Conservation (phyloP, 2,329 filamentous ascomycete genomes). For the Cercospora nicotianae region DNA sequence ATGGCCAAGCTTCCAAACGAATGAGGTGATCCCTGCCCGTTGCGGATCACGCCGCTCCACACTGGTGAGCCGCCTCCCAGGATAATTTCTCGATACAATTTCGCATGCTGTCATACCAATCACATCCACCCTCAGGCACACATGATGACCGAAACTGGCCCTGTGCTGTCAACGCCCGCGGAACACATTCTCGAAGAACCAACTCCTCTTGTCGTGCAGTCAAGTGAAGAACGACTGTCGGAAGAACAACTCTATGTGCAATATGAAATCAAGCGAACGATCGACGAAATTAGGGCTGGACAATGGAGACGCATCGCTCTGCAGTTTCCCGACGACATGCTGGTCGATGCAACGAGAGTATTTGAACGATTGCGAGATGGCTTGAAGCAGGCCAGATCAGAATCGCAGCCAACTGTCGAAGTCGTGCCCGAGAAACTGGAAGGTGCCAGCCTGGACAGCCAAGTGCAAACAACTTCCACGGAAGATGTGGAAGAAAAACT, state of each 20-base stretch:
- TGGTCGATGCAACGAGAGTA: constrained; percentile 79
- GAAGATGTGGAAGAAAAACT: constrained; percentile 53
- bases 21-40: background rate
- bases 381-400: constrained; percentile 36
- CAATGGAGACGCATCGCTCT: constrained; percentile 77
- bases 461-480: background rate
- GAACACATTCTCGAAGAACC: constrained; percentile 60
- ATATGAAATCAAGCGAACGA: constrained; percentile 83
- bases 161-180: constrained; percentile 63
- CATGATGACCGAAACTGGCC: constrained; percentile 42
- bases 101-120: constrained; percentile 9
- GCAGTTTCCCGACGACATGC: constrained; percentile 95
- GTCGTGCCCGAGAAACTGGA: constrained; percentile 17
- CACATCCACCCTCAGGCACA: background rate
- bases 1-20: background rate
- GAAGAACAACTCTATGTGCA: constrained; percentile 72
- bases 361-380: constrained; percentile 64
- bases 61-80: background rate
- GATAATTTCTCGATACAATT: constrained; percentile 10
- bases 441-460: constrained; percentile 8
- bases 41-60: constrained; percentile 2
- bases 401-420: background rate
- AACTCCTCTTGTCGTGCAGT: constrained; percentile 42
- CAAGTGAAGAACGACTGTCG: constrained; percentile 42
- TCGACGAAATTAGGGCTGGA: constrained; percentile 69